phyloP scores from a whole-genome alignment of 228 moss, liverwort and hornwort species.

The Sphagnum magellanicum region DNA sequence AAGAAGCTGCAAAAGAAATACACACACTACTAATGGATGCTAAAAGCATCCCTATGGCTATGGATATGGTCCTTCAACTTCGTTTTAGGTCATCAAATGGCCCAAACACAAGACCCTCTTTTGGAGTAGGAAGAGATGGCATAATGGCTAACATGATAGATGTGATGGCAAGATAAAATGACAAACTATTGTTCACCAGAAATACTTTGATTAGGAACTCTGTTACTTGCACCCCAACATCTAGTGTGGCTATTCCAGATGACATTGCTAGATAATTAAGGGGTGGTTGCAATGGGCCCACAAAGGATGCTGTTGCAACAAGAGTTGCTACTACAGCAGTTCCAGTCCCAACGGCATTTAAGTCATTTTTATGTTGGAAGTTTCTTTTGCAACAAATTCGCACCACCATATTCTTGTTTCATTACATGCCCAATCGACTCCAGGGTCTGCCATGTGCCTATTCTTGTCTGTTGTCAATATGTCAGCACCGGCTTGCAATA shows the following conservation, averaged over 20 bases:
- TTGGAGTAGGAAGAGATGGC: slow-evolving; percentile 10
- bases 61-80: not conserved
- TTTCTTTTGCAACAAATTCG: not conserved
- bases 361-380: not conserved
- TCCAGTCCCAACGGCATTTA: slow-evolving; percentile 2
- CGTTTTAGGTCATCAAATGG: not conserved
- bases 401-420: slow-evolving; percentile 8
- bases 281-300: slow-evolving; percentile 1
- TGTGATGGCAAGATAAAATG: slow-evolving; percentile 21
- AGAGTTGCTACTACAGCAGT: slow-evolving; percentile 11
- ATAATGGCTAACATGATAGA: slow-evolving; percentile 14
- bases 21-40: slow-evolving; percentile 9
- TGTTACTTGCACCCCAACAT: not conserved
- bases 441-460: not conserved
- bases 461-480: not conserved
- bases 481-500: not conserved
- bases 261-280: not conserved
- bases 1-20: slow-evolving; percentile 11
- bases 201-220: not conserved
- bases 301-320: slow-evolving; percentile 10
- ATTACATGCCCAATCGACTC: not conserved
- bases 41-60: slow-evolving; percentile 1
- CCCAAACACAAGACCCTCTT: not conserved
- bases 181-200: slow-evolving; percentile 12
- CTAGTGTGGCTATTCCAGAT: not conserved